Percentiles rank a stretch among this genome's conserved stretches.
Conservation (phyloP, 2,329 filamentous ascomycete species). For the Hymenoscyphus occultus region DNA sequence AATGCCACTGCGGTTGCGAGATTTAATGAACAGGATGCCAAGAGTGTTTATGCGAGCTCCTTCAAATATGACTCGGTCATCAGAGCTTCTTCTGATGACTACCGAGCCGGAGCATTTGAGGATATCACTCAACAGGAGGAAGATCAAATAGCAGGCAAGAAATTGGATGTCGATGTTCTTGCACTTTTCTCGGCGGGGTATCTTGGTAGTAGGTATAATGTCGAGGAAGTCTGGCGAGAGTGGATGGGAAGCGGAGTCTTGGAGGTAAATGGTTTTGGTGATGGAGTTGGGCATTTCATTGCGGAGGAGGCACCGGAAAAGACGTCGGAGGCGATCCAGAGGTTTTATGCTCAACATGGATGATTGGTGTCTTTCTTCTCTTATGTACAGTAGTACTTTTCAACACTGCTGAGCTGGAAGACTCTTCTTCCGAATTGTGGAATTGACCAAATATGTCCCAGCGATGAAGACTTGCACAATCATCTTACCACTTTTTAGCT, state of each 20-base stretch:
- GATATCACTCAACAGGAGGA: constrained; percentile 44
- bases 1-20: constrained; percentile 23
- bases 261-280: constrained; percentile 35
- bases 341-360: constrained; percentile 16
- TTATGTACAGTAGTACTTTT: too few species aligned
- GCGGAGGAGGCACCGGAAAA: constrained; percentile 44
- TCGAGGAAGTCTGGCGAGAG: constrained; percentile 43
- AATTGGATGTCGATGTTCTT: constrained; percentile 42
- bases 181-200: constrained; percentile 44
- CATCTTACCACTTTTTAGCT: too few species aligned
- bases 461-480: too few species aligned
- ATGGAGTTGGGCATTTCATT: constrained; percentile 45
- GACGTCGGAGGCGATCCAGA: constrained; percentile 27
- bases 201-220: constrained; percentile 44
- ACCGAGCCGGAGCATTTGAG: constrained; percentile 42
- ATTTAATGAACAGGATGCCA: constrained; percentile 38
- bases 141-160: constrained; percentile 45
- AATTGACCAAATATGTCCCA: too few species aligned
- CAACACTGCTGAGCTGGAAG: too few species aligned
- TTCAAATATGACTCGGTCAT: constrained; percentile 44
- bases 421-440: too few species aligned
- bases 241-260: constrained; percentile 42
- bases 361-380: not conserved
- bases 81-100: constrained; percentile 46
- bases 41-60: constrained; percentile 43